A percentile compares a stretch with the other conserved stretches of the same genome.
phyloP scores from a whole-genome alignment of 306 rosid species.

The Vicia villosa region DNA sequence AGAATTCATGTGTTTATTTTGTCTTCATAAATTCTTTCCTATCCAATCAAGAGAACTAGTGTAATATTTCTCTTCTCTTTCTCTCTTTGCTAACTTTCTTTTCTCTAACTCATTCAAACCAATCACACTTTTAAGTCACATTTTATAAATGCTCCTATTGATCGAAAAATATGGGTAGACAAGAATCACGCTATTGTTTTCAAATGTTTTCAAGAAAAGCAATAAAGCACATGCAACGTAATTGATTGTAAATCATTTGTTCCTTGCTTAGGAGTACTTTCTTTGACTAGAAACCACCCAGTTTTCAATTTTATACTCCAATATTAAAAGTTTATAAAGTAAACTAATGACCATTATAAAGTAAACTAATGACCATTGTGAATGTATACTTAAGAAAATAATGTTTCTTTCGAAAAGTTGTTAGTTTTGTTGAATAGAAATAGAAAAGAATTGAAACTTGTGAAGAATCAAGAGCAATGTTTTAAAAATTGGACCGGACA shows the following conservation, averaged over 20 bases:
- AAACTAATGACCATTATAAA: not conserved
- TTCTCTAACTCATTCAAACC: too few species aligned
- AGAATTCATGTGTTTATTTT: too few species aligned
- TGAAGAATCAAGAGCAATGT: not conserved
- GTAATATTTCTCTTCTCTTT: too few species aligned
- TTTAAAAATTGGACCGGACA: too few species aligned
- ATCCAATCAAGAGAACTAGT: too few species aligned
- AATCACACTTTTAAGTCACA: too few species aligned
- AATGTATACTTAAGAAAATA: constrained; percentile 25
- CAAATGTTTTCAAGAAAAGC: constrained; percentile 37
- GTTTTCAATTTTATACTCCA: constrained; percentile 13
- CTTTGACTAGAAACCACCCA: constrained; percentile 38
- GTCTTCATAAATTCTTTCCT: too few species aligned
- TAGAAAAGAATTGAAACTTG: constrained; percentile 16
- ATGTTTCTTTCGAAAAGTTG: constrained; percentile 34
- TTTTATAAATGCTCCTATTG: too few species aligned
- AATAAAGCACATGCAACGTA: constrained; percentile 48
- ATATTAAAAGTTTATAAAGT: not conserved
- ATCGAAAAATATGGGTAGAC: constrained; percentile 41
- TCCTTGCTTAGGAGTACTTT: constrained; percentile 40
- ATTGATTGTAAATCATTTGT: constrained; percentile 46
- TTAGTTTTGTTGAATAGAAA: constrained; percentile 31
- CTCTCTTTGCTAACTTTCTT: too few species aligned
- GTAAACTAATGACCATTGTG: not conserved
- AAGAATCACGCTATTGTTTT: constrained; percentile 25